Conservation (phyloP, 805 yeast species). For the Nakazawaea molendinolei region DNA sequence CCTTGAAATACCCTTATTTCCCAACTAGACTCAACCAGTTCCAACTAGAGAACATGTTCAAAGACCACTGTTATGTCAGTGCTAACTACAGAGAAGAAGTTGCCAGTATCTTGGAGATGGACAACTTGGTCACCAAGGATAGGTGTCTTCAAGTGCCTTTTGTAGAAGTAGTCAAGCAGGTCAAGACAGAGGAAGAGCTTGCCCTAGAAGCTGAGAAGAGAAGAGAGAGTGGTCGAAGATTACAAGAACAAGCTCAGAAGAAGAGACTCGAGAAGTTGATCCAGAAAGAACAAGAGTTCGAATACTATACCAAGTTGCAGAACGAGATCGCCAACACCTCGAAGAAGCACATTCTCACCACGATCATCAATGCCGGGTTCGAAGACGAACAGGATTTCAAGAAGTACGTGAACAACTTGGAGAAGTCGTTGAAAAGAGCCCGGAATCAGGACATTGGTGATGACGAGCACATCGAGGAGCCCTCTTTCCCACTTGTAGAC, state of each 20-base stretch:
- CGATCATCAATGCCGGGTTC: slow-evolving; percentile 68
- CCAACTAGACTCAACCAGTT: slow-evolving; percentile 62
- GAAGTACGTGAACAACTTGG: slow-evolving; percentile 58
- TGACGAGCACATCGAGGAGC: slow-evolving; percentile 39
- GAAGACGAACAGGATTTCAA: slow-evolving; percentile 67
- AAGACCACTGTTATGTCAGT: slow-evolving; percentile 76
- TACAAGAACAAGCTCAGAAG: slow-evolving; percentile 90
- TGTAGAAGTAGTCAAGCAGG: slow-evolving; percentile 54
- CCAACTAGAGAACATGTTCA: slow-evolving; percentile 63
- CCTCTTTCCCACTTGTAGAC: slow-evolving; percentile 68
- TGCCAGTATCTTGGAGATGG: slow-evolving; percentile 47
- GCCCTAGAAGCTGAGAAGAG: slow-evolving; percentile 71
- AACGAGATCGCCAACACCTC: slow-evolving; percentile 43
- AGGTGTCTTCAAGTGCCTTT: slow-evolving; percentile 79
- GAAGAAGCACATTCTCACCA: slow-evolving; percentile 46
- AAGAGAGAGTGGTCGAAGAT: slow-evolving; percentile 75
- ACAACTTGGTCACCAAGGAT: slow-evolving; percentile 60
- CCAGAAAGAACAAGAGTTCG: slow-evolving; percentile 75
- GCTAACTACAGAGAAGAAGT: slow-evolving; percentile 61
- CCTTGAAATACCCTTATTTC: slow-evolving; percentile 85
- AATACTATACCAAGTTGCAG: slow-evolving; percentile 57
- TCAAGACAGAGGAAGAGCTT: slow-evolving; percentile 80
- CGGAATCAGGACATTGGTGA: slow-evolving; percentile 60
- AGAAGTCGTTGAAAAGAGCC: slow-evolving; percentile 63
- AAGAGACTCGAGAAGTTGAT: slow-evolving; percentile 72